A percentile compares a stretch with the other conserved stretches of the same genome.
These are phyloP conservation scores for Acanthamoeba healyi DNA, from an alignment of 208 protist species.

Conservation along the genomic window DNA sequence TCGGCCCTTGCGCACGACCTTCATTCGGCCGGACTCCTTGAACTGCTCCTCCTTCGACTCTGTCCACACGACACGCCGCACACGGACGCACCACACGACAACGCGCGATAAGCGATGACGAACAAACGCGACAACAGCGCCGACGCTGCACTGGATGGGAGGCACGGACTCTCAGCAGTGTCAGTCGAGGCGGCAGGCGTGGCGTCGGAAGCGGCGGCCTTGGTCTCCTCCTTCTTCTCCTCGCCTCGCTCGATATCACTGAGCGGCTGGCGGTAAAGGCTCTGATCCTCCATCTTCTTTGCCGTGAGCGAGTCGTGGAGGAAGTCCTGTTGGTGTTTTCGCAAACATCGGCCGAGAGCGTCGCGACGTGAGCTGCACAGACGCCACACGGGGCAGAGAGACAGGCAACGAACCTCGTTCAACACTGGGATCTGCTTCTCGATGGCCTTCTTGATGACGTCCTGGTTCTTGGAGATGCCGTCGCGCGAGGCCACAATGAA, in stretches of 20 bases:
- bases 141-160: no score
- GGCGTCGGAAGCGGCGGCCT: not conserved
- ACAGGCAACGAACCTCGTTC: constrained; percentile 19
- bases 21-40: constrained; percentile 12
- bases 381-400: not conserved
- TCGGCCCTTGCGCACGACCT: constrained; percentile 18
- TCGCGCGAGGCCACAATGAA: constrained; percentile 45
- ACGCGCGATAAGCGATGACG: no score
- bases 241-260: constrained; percentile 50
- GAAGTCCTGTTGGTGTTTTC: constrained; percentile 54
- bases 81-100: not conserved
- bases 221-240: constrained; percentile 64
- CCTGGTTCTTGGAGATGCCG: constrained; percentile 53
- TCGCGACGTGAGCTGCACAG: not conserved
- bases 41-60: constrained; percentile 20
- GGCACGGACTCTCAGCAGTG: not conserved
- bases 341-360: not conserved
- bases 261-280: constrained; percentile 45
- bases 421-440: constrained; percentile 10
- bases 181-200: not conserved
- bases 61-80: not conserved
- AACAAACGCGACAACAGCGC: not conserved
- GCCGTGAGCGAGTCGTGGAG: constrained; percentile 47
- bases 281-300: constrained; percentile 71
- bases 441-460: constrained; percentile 71